Evolutionary conservation across 345 rosid genomes (phyloP).

Genomic region (Microthlaspi erraticum): DNA sequence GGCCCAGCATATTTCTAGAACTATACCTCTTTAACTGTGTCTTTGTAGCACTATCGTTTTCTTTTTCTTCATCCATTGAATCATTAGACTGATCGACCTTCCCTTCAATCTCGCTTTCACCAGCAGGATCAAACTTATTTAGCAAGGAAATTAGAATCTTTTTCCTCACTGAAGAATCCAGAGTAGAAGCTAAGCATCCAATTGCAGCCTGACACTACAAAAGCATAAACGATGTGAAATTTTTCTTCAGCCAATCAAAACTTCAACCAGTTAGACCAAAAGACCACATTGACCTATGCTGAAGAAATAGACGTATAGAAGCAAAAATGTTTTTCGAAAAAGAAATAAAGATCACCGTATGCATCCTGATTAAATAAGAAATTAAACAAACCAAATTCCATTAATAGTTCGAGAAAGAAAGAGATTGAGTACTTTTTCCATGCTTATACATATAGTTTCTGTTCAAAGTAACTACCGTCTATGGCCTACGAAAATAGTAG

Average conservation of each 20-base stretch:
- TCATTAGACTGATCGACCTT: conserved; percentile 41
- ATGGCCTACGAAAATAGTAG: conserved; percentile 1
- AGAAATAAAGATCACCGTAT: not conserved
- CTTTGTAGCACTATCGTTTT: conserved; percentile 39
- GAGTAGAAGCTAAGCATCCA: conserved; percentile 79
- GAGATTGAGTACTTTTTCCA: not conserved
- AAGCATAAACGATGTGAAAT: conserved; percentile 21
- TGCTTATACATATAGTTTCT: not conserved
- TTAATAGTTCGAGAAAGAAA: not conserved
- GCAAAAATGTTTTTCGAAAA: not conserved
- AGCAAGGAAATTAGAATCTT: conserved; percentile 61
- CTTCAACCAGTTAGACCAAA: conserved; percentile 5
- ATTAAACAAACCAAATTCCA: not conserved
- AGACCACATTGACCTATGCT: not conserved
- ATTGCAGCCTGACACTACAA: conserved; percentile 72
- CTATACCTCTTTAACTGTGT: conserved; percentile 61
- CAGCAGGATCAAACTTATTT: conserved; percentile 60
- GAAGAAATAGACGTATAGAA: conserved; percentile 8
- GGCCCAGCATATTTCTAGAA: not conserved
- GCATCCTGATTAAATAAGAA: not conserved
- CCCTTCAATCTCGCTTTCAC: conserved; percentile 51
- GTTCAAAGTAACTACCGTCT: not conserved
- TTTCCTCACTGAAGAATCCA: conserved; percentile 70
- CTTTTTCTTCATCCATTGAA: conserved; percentile 48
- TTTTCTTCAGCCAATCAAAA: conserved; percentile 11